Evolutionary conservation across 163 green algal genomes (phyloP), one percentile per base, ranked within the genome.

Genomic region (Chloromonas sp.): DNA sequence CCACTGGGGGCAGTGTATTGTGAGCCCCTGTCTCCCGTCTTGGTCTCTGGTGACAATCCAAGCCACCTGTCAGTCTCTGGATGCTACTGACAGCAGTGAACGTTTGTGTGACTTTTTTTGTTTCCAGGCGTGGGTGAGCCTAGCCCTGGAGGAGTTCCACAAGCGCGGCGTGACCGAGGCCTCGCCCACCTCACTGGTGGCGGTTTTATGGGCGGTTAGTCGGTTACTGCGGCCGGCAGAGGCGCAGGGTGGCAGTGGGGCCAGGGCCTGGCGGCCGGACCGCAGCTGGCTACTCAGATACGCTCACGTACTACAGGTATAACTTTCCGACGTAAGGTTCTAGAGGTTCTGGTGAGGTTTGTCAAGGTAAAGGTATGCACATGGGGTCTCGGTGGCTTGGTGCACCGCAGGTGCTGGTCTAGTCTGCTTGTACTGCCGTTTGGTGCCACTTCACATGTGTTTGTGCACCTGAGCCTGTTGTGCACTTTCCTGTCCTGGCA

Each of bases 251-350:
- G 66, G 66, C 66, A 11, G 5, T 5, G 5, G 5, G 66, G 66
- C 66, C 66, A 74, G 66, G 66, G 66, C 77, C 1, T 81, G 77
- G 77, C 3, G 36, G 15, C 77, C 77, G 2, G 14, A 3, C 13
- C 77, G 77, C n/a, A 81, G 61, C 36, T 81, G 77, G 77, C 77
- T 81, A 2, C 36, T 57, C 13, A 36, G 77, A 3, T 81, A 81
- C 77, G 77, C 77, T 11, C 77, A 81, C 77, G 61, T 81, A 11
- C 77, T 81, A 57, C n/a, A 61, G 77, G 77, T 81, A 57, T 79
- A n/a, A 8, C 11, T 76, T 76, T 8, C 66, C 71, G 14, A 11
- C 2, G 71, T 2, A 59, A n/a, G 11, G 71, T 79, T 11, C 57
- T 11, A 79, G 11, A 57, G 71, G 13, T 79, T 2, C 71, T 58